Base-by-base conservation (phyloP, 805 yeast genomes). In the Priceomyces castillae region DNA sequence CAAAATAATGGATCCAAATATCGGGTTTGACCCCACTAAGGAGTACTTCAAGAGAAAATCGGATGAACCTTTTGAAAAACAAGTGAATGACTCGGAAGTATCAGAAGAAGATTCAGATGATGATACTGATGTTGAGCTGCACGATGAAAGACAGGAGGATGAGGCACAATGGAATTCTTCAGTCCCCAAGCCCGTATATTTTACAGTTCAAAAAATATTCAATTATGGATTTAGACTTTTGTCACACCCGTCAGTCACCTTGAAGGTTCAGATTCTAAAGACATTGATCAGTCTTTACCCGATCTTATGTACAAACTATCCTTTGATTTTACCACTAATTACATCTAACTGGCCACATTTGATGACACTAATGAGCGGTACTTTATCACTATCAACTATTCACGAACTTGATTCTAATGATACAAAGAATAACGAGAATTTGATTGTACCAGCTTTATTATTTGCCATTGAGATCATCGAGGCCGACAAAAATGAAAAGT, bases 151-250 rank as follows among this genome's bases (percentile, higher is more conserved):
- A 1, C 49, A 46, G 3, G 42, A 46, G 9, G 57, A 52, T 17
- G 54, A 51, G 16, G 53, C 52, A 25, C 34, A 30, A 25, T 90
- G 97, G 97, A 51, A 57, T 0, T 83, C 92, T 0, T 81, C 82
- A 0, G 67, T 90, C 0, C 86, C 95, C 0, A 66, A 74, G 33
- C 64, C 72, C 2, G 65, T 84, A 0, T 92, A 87, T 59, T 58
- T 63, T 31, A 65, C 82, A 2, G 63, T 86, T 1, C 77, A 81
- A 35, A 78, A 78, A 42, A 80, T 92, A 3, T 69, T 81, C 41
- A 75, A 71, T 4, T 87, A 89, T 57, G 84, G 92, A 5, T 85
- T 86, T 42, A 67, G 87, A 45, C 70, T 78, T 26, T 63, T 88
- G 30, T 80, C 87, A 2, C 94, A 86, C 52, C 77, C 78, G 1